phyloP scores from a whole-genome alignment of 305 asterid species.

The Lippia alba region DNA sequence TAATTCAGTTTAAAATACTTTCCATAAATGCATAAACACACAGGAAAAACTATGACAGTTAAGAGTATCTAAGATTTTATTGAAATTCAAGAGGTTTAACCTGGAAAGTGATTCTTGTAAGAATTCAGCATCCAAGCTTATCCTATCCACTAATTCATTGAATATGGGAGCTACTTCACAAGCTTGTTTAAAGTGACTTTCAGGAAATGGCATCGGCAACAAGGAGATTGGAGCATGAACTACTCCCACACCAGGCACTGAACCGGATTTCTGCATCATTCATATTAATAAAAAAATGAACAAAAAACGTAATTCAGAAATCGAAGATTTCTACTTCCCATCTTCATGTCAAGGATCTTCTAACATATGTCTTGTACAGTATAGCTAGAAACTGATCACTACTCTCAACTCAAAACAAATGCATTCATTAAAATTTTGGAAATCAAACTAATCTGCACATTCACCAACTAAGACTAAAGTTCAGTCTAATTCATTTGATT shows the following conservation, averaged over 20 bases:
- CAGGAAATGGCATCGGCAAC: slow-evolving; percentile 82
- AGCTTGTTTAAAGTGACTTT: slow-evolving; percentile 79
- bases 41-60: neutral
- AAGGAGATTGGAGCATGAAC: slow-evolving; percentile 90
- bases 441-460: neutral
- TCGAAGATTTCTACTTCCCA: slow-evolving; percentile 26
- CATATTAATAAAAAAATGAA: slow-evolving; percentile 28
- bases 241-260: slow-evolving; percentile 81
- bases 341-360: slow-evolving; percentile 8
- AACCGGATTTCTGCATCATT: slow-evolving; percentile 75
- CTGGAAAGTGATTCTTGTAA: slow-evolving; percentile 91
- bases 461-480: slow-evolving; percentile 2
- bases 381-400: neutral
- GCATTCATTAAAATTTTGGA: neutral
- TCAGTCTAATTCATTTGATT: neutral
- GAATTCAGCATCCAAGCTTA: slow-evolving; percentile 87
- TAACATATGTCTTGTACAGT: neutral
- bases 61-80: slow-evolving; percentile 19
- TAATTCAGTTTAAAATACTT: slow-evolving; percentile 11
- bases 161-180: slow-evolving; percentile 95
- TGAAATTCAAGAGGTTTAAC: slow-evolving; percentile 41
- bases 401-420: neutral
- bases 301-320: neutral
- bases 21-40: neutral
- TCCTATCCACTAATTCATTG: slow-evolving; percentile 90